Conservation (phyloP, 371 early-diverging fungal genomes). For the Funneliformis caledonium region DNA sequence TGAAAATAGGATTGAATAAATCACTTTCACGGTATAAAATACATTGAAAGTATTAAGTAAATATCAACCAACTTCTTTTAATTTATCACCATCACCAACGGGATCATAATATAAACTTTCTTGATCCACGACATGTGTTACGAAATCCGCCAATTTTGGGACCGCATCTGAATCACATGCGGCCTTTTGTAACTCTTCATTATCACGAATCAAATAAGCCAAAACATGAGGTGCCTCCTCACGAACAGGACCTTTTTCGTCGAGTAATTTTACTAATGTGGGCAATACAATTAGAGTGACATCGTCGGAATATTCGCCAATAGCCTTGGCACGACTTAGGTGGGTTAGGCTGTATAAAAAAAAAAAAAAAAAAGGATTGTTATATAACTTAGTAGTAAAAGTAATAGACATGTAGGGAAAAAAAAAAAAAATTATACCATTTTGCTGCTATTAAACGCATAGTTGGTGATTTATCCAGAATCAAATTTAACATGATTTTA, state of each 20-base stretch:
- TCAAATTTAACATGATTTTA: constrained; percentile 64
- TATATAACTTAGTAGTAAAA: neutral
- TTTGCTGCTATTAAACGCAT: constrained; percentile 75
- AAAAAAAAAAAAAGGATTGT: neutral
- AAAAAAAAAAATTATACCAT: constrained; percentile 51
- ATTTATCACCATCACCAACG: constrained; percentile 61
- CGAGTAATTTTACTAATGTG: constrained; percentile 76
- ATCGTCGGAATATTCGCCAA: constrained; percentile 63
- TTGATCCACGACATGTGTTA: constrained; percentile 54
- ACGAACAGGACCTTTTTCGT: constrained; percentile 62
- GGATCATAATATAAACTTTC: constrained; percentile 55
- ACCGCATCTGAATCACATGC: constrained; percentile 83
- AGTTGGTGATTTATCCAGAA: constrained; percentile 63
- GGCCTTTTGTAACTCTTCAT: constrained; percentile 77
- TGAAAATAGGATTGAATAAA: neutral
- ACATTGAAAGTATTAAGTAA: neutral
- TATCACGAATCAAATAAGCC: constrained; percentile 76
- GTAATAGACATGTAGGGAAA: neutral
- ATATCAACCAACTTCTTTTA: constrained; percentile 59
- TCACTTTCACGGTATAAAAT: neutral
- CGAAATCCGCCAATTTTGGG: constrained; percentile 64
- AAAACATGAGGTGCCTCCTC: constrained; percentile 73
- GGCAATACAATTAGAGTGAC: constrained; percentile 69
- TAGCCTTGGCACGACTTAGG: constrained; percentile 65
- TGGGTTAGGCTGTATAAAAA: constrained; percentile 63